Base-by-base conservation (phyloP, 495 filamentous ascomycete genomes). In the Aspergillus steynii region DNA sequence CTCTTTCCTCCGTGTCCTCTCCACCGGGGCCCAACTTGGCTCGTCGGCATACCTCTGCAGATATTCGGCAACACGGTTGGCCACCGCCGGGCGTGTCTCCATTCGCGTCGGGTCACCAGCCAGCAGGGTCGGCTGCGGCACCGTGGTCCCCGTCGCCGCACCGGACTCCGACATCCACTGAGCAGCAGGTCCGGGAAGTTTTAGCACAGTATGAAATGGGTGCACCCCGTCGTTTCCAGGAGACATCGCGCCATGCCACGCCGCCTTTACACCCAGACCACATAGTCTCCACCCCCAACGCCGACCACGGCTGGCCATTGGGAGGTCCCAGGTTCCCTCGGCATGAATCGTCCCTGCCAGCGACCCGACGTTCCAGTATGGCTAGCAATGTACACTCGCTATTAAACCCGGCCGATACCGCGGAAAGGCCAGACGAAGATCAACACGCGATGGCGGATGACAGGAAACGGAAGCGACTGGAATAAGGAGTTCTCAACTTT, bases 51-150 rank as follows among this genome's bases (percentile, higher is more conserved):
- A 99, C 95, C 1, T 95, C 94, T 52, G 95, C 95, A 56, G 95
- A 99, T 66, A 98, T 99, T 64, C 90, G 95, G 31, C 86, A 90
- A 47, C 89, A 90, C 65, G 91, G 91, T 55, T 97, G 95, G 95
- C 87, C 89, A 64, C 82, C 85, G 15, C 70, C 75, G 32, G 83
- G 79, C 49, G 81, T 82, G 29, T 92, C 92, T 4, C 91, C 93
- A 12, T 92, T 91, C 60, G 70, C 72, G 9, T 66, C 67, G 3
- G 62, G 64, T 29, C 70, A 69, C 47, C 49, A 42, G 37, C 60
- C n/a, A 28, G 58, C n/a, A 28, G 58, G 46, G 61, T 55, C 82
- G 62, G 81, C 77, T n/a, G 71, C 77, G 3, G 88, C 90, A 26
- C 89, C 91, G 54, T 97, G 92, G 92, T 92, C 94, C 2, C 89